These are phyloP conservation scores for Coniochaeta prunicola DNA, from an alignment of 2,329 filamentous ascomycete species.

Conservation along the genomic window DNA sequence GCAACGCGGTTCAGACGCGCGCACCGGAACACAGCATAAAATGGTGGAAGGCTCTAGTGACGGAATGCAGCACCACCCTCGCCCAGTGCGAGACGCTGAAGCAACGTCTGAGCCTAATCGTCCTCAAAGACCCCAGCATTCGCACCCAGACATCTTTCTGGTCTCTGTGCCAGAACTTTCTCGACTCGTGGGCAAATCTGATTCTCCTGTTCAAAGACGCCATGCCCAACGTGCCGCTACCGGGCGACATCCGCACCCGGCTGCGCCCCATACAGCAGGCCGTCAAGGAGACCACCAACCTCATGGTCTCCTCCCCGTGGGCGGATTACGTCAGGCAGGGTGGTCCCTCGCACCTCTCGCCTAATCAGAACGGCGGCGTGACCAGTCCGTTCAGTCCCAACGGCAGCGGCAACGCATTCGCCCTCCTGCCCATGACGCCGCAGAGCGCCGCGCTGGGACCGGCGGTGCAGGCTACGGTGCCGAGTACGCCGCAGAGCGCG, in stretches of 20 bases:
- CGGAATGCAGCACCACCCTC: constrained; percentile 63
- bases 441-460: constrained; percentile 84
- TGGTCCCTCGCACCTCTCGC: constrained; percentile 14
- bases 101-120: constrained; percentile 67
- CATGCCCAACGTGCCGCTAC: constrained; percentile 43
- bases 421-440: constrained; percentile 69
- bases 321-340: constrained; percentile 26
- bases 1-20: constrained; percentile 53
- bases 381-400: background rate
- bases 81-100: constrained; percentile 69
- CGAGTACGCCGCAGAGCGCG: constrained; percentile 57
- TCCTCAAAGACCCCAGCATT: constrained; percentile 74
- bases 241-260: constrained; percentile 62
- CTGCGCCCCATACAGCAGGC: constrained; percentile 76
- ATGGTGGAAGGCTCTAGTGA: constrained; percentile 63
- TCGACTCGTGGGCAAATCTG: constrained; percentile 62
- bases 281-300: constrained; percentile 70
- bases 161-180: constrained; percentile 68
- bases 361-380: background rate
- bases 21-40: constrained; percentile 53
- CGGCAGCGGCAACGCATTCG: constrained; percentile 3
- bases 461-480: constrained; percentile 83
- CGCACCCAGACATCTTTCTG: constrained; percentile 57
- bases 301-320: constrained; percentile 60
- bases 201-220: constrained; percentile 51